Percentiles rank a stretch among this genome's conserved stretches.
Evolutionary conservation across 768 basidiomycete genomes (phyloP).

Genomic region (Suillus alpinus): DNA sequence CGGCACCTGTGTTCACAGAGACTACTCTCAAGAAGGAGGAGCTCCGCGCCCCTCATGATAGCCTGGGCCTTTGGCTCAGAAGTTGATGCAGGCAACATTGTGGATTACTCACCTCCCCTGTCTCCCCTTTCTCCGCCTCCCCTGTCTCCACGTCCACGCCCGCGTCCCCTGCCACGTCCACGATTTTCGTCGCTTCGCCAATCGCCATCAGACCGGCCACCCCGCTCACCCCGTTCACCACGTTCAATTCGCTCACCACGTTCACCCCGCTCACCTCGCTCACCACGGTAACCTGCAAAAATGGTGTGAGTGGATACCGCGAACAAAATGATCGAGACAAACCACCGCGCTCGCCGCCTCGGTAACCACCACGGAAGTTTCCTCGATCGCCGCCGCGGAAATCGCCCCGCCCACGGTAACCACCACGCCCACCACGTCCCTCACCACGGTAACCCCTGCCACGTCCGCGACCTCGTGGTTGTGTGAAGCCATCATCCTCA

Average conservation of each 20-base stretch:
- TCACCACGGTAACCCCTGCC: slow-evolving; percentile 41
- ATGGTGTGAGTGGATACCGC: not conserved
- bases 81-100: not conserved
- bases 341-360: slow-evolving; percentile 33
- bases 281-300: slow-evolving; percentile 15
- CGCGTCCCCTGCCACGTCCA: slow-evolving; percentile 41
- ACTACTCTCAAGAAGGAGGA: slow-evolving; percentile 11
- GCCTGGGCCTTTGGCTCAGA: slow-evolving; percentile 11
- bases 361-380: slow-evolving; percentile 35
- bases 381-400: slow-evolving; percentile 40
- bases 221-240: slow-evolving; percentile 18
- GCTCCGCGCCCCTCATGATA: slow-evolving; percentile 20
- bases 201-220: slow-evolving; percentile 34
- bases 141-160: slow-evolving; percentile 37
- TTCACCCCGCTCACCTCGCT: slow-evolving; percentile 21
- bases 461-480: slow-evolving; percentile 47
- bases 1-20: not conserved
- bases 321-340: not conserved
- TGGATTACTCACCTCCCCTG: slow-evolving; percentile 20
- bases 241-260: slow-evolving; percentile 19
- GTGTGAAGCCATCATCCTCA: slow-evolving; percentile 67
- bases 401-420: slow-evolving; percentile 34
- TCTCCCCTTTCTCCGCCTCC: slow-evolving; percentile 36
- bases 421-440: slow-evolving; percentile 40
- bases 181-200: slow-evolving; percentile 48